Percentiles rank a stretch among this genome's conserved stretches.
Conservation (phyloP, 2,329 filamentous ascomycete genomes). For the Colletotrichum theobromicola region DNA sequence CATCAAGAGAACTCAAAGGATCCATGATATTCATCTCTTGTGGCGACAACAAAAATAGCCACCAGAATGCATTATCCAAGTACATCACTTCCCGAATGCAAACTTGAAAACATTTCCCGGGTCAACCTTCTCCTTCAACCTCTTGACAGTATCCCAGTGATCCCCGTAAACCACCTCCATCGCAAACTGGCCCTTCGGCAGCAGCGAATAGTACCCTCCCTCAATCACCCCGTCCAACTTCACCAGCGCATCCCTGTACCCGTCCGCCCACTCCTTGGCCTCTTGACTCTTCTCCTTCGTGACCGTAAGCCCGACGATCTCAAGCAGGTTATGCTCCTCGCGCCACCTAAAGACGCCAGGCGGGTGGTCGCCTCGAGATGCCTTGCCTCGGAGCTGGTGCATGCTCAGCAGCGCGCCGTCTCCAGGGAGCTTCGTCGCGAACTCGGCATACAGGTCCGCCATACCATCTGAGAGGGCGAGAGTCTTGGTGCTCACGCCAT, state of each 20-base stretch:
- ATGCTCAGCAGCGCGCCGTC: conserved; percentile 31
- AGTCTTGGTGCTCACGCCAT: conserved; percentile 24
- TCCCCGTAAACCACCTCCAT: conserved; percentile 33
- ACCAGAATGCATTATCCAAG: accelerated
- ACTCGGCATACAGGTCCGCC: conserved; percentile 28
- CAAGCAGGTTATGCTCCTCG: conserved; percentile 38
- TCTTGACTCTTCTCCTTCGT: conserved; percentile 26
- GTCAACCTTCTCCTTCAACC: conserved; percentile 11
- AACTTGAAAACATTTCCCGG: conserved; percentile 9
- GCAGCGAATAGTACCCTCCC: conserved; percentile 36
- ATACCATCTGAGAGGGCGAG: conserved; percentile 28
- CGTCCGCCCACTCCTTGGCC: conserved; percentile 31
- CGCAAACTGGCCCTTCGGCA: conserved; percentile 26
- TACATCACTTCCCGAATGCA: neutral
- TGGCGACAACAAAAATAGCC: neutral
- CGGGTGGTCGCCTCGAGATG: conserved; percentile 18
- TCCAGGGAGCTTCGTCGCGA: conserved; percentile 25
- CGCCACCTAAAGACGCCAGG: conserved; percentile 33
- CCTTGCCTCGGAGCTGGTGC: conserved; percentile 30
- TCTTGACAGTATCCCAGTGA: conserved; percentile 23
- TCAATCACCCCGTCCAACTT: conserved; percentile 30
- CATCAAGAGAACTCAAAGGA: neutral
- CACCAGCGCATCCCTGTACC: conserved; percentile 24
- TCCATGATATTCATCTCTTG: neutral
- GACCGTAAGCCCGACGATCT: conserved; percentile 33